phyloP scores from a whole-genome alignment of 1,139 yeast species.

The Geotrichum histeridarum region DNA sequence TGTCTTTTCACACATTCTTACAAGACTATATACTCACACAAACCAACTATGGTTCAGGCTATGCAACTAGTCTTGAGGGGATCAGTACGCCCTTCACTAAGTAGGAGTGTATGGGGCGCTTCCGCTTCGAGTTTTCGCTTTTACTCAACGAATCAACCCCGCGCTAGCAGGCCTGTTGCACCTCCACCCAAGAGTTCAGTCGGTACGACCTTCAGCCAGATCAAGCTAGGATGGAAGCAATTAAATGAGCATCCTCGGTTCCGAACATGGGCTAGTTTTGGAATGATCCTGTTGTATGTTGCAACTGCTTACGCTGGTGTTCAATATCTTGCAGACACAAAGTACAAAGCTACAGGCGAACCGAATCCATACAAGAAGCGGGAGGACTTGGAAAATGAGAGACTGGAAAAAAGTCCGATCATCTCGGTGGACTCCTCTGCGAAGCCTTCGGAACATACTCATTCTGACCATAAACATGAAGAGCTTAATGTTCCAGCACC shows the following conservation, averaged over 20 bases:
- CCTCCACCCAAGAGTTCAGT: constrained; percentile 7
- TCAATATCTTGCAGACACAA: constrained; percentile 36
- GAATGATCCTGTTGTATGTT: constrained; percentile 29
- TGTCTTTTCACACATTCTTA: neutral
- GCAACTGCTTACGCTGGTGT: constrained; percentile 32
- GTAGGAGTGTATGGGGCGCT: neutral
- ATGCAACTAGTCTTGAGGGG: neutral
- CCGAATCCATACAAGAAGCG: constrained; percentile 33
- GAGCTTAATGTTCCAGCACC: constrained; percentile 46
- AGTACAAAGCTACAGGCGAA: constrained; percentile 37
- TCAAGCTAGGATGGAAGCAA: constrained; percentile 22
- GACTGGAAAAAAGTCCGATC: constrained; percentile 16
- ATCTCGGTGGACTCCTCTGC: neutral
- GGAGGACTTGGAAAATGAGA: constrained; percentile 23
- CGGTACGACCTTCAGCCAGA: constrained; percentile 11
- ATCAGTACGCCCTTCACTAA: neutral
- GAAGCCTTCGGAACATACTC: neutral
- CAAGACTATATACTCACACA: neutral
- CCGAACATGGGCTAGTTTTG: constrained; percentile 20
- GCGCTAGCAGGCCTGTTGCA: constrained; percentile 10
- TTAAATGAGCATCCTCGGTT: constrained; percentile 25
- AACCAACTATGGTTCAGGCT: neutral
- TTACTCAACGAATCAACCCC: neutral
- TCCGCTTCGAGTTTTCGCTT: neutral
- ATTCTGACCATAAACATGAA: neutral